Evolutionary conservation across 768 basidiomycete species (phyloP).

Genomic region (Podaxis pistillaris): DNA sequence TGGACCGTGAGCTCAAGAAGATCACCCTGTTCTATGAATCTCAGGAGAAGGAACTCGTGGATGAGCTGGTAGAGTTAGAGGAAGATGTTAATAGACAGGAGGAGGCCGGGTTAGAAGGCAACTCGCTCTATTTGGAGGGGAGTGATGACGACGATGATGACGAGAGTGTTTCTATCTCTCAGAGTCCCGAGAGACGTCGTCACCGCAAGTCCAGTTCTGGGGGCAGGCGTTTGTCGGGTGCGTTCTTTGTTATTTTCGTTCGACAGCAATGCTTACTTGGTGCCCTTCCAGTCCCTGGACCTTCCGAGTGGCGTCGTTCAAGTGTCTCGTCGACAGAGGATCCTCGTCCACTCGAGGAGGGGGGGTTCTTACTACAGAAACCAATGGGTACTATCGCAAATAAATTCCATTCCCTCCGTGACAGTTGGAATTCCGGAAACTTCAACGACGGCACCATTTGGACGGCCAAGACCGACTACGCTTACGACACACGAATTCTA

Average conservation of each 20-base stretch:
- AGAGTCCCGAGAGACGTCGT: constrained; percentile 37
- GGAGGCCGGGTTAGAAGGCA: constrained; percentile 49
- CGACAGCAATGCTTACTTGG: background rate
- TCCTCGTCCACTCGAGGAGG: constrained; percentile 39
- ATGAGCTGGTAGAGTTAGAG: constrained; percentile 59
- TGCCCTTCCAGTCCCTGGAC: background rate
- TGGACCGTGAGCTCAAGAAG: constrained; percentile 84
- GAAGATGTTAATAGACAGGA: constrained; percentile 59
- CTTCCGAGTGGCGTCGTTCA: constrained; percentile 11
- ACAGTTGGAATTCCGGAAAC: constrained; percentile 45
- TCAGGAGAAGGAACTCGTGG: constrained; percentile 72
- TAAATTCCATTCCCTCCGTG: constrained; percentile 49
- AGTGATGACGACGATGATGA: constrained; percentile 54
- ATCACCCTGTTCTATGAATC: constrained; percentile 73
- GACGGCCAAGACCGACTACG: constrained; percentile 77
- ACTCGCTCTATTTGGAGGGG: constrained; percentile 55
- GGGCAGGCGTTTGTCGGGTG: constrained; percentile 20
- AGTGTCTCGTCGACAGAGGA: constrained; percentile 29
- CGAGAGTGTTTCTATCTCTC: constrained; percentile 33
- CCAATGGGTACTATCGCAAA: constrained; percentile 39
- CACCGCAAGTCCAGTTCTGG: constrained; percentile 32
- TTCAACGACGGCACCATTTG: constrained; percentile 55
- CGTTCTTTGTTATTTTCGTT: constrained; percentile 6
- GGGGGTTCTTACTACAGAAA: constrained; percentile 16
- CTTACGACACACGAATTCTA: constrained; percentile 76